Evolutionary conservation across 2,329 filamentous ascomycete species (phyloP).

Genomic region (Teratosphaeria viscida): DNA sequence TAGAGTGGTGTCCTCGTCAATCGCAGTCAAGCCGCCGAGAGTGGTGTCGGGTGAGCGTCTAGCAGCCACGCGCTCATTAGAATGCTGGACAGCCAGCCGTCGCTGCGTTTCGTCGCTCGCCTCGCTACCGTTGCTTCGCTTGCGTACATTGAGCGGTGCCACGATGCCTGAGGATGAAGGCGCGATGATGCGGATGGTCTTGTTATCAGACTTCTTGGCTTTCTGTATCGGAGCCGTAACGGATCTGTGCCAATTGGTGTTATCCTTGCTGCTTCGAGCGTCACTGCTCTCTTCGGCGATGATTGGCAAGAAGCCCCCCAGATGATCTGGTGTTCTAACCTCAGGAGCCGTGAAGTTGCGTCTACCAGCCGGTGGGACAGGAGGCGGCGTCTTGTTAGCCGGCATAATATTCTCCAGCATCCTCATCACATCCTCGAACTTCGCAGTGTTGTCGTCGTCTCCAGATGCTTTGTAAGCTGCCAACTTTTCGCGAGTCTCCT

Average conservation of each 20-base stretch:
- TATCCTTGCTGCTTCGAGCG: constrained; percentile 21
- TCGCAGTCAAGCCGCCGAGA: constrained; percentile 15
- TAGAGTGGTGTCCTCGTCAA: constrained; percentile 20
- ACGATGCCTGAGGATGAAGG: constrained; percentile 40
- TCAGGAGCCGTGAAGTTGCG: constrained; percentile 39
- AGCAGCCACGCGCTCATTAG: constrained; percentile 10
- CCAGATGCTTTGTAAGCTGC: constrained; percentile 40
- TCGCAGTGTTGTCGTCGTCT: constrained; percentile 33
- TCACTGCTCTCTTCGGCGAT: constrained; percentile 41
- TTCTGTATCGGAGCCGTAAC: constrained; percentile 32
- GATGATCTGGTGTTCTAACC: constrained; percentile 18
- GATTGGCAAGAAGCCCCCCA: constrained; percentile 33
- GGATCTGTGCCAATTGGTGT: constrained; percentile 28
- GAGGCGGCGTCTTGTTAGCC: constrained; percentile 6
- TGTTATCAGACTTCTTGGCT: constrained; percentile 22
- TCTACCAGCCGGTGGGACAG: constrained; percentile 16
- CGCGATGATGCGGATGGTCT: constrained; percentile 49
- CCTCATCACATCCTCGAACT: constrained; percentile 50
- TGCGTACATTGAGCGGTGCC: constrained; percentile 47
- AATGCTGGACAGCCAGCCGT: constrained; percentile 10
- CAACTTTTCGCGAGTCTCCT: constrained; percentile 48
- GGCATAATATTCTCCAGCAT: constrained; percentile 27
- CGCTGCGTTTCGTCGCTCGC: constrained; percentile 9
- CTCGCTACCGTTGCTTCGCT: constrained; percentile 29
- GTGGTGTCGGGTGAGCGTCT: constrained; percentile 11